Percentiles rank a stretch among this genome's conserved stretches.
Evolutionary conservation across 306 rosid genomes (phyloP).

Genomic region (Trifolium repens): DNA sequence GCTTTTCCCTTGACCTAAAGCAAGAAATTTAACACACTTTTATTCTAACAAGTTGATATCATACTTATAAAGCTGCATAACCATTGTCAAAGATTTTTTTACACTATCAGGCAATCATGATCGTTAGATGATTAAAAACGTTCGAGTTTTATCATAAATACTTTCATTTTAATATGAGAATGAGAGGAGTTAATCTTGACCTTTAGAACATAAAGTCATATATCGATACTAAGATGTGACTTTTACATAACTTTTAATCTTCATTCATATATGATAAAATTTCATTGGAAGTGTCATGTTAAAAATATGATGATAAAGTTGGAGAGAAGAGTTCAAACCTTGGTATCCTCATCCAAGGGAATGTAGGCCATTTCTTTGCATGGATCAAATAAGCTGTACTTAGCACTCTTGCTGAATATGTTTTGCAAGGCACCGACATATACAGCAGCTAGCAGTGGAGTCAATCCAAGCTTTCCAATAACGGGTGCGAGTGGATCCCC

Average conservation of each 20-base stretch:
- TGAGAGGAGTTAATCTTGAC: not conserved
- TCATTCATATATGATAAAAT: not conserved
- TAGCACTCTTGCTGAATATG: constrained; percentile 99
- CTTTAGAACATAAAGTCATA: not conserved
- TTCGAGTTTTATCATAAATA: no score
- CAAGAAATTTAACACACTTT: constrained; percentile 23
- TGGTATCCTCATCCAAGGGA: constrained; percentile 97
- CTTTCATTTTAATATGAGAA: not conserved
- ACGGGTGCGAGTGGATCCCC: constrained; percentile 80
- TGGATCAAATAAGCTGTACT: constrained; percentile 96
- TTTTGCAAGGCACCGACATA: constrained; percentile 99
- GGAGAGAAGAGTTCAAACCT: constrained; percentile 57
- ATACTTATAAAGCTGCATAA: not conserved
- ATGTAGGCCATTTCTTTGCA: constrained; percentile 99
- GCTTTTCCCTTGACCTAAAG: constrained; percentile 98
- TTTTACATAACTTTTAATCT: not conserved
- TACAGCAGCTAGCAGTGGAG: constrained; percentile 99
- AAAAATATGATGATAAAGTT: constrained; percentile 3
- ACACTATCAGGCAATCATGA: no score
- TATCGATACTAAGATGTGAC: not conserved
- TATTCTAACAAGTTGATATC: not conserved
- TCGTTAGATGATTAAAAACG: no score
- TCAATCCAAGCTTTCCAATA: constrained; percentile 73
- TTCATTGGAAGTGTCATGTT: not conserved
- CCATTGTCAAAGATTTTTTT: no score